These are phyloP conservation scores for Mycotypha africana DNA, from an alignment of 371 early-diverging fungal genomes.

Conservation along the genomic window DNA sequence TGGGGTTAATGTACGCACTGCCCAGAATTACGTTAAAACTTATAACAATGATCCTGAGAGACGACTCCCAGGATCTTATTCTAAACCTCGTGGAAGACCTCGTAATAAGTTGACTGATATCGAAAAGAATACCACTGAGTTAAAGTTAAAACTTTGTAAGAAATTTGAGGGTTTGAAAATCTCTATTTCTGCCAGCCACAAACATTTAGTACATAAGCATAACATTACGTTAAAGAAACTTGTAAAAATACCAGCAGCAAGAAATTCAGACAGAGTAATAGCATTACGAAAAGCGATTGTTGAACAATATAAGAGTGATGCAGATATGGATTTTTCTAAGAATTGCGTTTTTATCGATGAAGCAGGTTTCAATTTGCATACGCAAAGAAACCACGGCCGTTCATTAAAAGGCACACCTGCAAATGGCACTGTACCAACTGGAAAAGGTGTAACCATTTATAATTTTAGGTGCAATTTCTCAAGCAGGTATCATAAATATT, in stretches of 20 bases:
- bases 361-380: neutral
- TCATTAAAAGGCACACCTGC: constrained; percentile 9
- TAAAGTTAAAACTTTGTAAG: no score
- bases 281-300: neutral
- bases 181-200: neutral
- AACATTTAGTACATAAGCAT: neutral
- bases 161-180: neutral
- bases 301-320: neutral
- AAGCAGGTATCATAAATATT: constrained; percentile 1
- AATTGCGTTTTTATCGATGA: constrained; percentile 2
- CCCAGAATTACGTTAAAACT: no score
- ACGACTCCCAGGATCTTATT: no score
- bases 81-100: no score
- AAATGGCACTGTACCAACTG: constrained; percentile 8
- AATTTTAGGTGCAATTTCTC: no score
- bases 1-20: no score
- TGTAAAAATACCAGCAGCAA: neutral
- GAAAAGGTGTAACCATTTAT: constrained; percentile 9
- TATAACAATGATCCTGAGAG: no score
- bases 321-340: constrained; percentile 1
- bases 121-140: no score
- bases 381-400: constrained; percentile 5
- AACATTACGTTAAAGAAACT: neutral
- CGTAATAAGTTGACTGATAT: no score
- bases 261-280: neutral